Base-by-base conservation (phyloP, 306 rosid species). In the Sesbania bispinosa region DNA sequence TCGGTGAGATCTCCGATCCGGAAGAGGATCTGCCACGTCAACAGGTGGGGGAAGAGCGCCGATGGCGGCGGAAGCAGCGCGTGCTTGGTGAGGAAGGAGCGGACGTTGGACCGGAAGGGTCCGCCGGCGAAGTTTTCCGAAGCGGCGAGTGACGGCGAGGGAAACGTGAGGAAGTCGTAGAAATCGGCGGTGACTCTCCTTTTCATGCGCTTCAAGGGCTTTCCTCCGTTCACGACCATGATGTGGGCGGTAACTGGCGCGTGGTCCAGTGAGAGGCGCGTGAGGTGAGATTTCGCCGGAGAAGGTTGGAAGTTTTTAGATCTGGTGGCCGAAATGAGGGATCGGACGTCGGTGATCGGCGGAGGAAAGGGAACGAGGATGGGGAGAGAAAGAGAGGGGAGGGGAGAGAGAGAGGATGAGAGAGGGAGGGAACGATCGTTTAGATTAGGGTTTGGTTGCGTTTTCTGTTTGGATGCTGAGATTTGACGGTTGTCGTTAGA, bases 11-110 rank as follows among this genome's bases (percentile, higher is more conserved):
- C 88, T n/a, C 95, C 92, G 51, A 83, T 84, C 16, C 92, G 88
- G 76, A 91, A 89, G 70, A 80, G 84, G 67, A 94, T 82, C 86
- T 91, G 98, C 97, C 96, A 90, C 47, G 96, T 94, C 75, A 89
- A 45, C 2, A 94, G 81, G 77, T 89, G 97, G 0, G 95, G 96
- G 71, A 91, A 89, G 47, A 89, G 78, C 20, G 97, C 95, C 2
- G 95, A 85, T 0, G 97, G 97, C 5, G 97, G 95, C 1, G 96
- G 96, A 2, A 87, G 84, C 27, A 91, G 86, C 54, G 96, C 97
- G 75, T 94, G 87, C 74, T 81, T 86, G 2, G 88, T 63, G 24
- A 94, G 83, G 57, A 94, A 91, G 14, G 81, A 63, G 2, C 75
- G 81, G 32, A 94, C 81, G 75, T 79, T 85, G 19, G 85, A 67